Evolutionary conservation across 2,329 filamentous ascomycete species (phyloP), one percentile per base, ranked within the genome.

Genomic region (Pseudogymnoascus sp.): DNA sequence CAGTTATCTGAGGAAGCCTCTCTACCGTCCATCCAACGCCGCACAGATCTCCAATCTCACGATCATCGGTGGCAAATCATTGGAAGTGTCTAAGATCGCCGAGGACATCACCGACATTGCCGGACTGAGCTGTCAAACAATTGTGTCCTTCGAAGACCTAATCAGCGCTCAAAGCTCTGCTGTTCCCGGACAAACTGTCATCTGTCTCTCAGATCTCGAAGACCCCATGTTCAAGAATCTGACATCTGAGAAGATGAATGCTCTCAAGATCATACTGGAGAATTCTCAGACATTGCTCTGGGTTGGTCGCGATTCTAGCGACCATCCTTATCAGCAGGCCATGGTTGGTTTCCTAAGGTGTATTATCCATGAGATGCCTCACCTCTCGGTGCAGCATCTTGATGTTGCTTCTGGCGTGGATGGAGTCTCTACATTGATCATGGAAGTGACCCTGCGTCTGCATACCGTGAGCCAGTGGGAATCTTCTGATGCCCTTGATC

Each of bases 161-260:
- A 39, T 50, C 35, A 28, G 35, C 47, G 43, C 47, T 33, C 28
- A 37, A 20, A 59, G 63, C 28, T 61, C 64, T 14, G 20, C 66
- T 20, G 62, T 65, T n/a, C 43, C 63, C n/a, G 33, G 58, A 16
- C 38, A 65, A 7, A 60, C 64, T 35, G 37, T 67, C 18, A 39
- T 72, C 39, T 62, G 36, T 43, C 61, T 72, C 6, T 61, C 64
- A 8, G 71, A 73, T 11, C 63, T 73, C 20, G 74, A 75, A 61
- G 64, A 67, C 14, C 70, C 72, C 2, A 60, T 64, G 2, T 67
- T 70, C 37, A 61, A 65, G 6, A 50, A 63, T n/a, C 62, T 71
- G 35, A 65, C 66, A 6, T 6, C 63, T 6, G 41, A 61, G 16
- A 69, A 64, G 5, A 25, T 72, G 37, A 65, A 67, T 11, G 64